Evolutionary conservation across 805 yeast species (phyloP), one percentile per base, ranked within the genome.

Genomic region (Ogataea paraovalis): DNA sequence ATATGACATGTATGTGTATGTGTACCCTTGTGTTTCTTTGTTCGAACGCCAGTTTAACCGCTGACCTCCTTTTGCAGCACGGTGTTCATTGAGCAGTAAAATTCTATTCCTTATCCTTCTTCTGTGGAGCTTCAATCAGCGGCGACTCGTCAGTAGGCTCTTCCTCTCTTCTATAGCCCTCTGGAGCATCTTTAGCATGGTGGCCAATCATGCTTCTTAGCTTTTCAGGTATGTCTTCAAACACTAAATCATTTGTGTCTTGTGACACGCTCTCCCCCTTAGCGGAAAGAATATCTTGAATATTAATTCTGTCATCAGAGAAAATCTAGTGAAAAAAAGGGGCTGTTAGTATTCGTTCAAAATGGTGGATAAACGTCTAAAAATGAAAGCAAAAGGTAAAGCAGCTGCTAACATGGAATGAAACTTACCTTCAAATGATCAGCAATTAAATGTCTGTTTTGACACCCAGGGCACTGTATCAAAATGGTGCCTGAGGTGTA

Each of bases 391-490:
- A 25, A 25, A 25, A 25, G 10, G 10, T 7, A 25, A 7, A 7
- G 7, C 28, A 25, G 28, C 28, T 25, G 10, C 16, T 40, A 23
- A 10, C 3, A 33, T 16, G 21, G 7, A 18, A 33, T 20, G 18
- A 23, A n/a, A 64, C 72, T 44, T 54, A 70, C 75, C 60, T 80
- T 83, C 49, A 85, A 67, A 61, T 85, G 91, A 62, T 92, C 98
- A 0, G 97, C 96, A 37, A 92, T 91, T 60, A 92, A 69, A 62
- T 92, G 98, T 54, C 97, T 79, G 60, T 79, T 83, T 54, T 84
- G 76, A 65, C 98, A 92, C 14, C 90, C 87, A 0, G 98, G 98
- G 63, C 98, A 92, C 59, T 88, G 89, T 21, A 92, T 85, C 43
- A 89, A 69, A 3, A 92, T 96, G 0, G 96, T 83, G 1, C 98